Evolutionary conservation across 2,329 filamentous ascomycete species (phyloP), one percentile per base, ranked within the genome.

Genomic region (Xylaria hypoxylon): DNA sequence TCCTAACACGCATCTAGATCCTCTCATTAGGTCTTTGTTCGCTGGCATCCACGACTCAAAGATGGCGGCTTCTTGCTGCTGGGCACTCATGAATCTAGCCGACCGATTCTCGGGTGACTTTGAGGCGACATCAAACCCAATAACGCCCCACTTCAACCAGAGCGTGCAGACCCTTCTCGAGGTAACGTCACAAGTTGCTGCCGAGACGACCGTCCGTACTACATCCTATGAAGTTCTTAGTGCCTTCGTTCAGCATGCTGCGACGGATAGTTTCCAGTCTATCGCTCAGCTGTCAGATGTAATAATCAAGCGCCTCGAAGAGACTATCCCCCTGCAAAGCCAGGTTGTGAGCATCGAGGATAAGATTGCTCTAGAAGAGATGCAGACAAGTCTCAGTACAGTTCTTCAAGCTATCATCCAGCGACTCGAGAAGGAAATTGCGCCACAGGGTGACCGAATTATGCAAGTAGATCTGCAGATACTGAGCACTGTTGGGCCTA

Each of bases 51-150:
- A 92, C 82, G 96, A 92, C 78, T 91, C 94, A 67, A 97, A 97
- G 87, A 99, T 99, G 90, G 96, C 95, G 35, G 90, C 93, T 62
- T 99, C 96, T 33, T 98, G 96, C 89, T 99, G 96, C 84, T 97
- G 96, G 96, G 94, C 96, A 35, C 83, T 99, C 72, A 98, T 99
- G 93, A 99, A 98, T 82, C 84, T 99, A 77, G 95, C 96, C 11
- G 96, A 99, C 78, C 91, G 94, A 68, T 99, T 98, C 78, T 92
- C 94, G 33, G 93, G 94, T 64, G 94, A 97, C 62, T 86, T 90
- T 62, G 93, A 92, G 56, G 91, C 90, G 67, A 74, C 84, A 47
- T 84, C 90, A 74, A 99, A 98, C 82, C 87, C 93, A 48, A 85
- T 99, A 56, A 97, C 94, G 2, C 89, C 90, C 69, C 93, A 97